Conservation (phyloP, 805 yeast species). For the Naumovozyma baii region DNA sequence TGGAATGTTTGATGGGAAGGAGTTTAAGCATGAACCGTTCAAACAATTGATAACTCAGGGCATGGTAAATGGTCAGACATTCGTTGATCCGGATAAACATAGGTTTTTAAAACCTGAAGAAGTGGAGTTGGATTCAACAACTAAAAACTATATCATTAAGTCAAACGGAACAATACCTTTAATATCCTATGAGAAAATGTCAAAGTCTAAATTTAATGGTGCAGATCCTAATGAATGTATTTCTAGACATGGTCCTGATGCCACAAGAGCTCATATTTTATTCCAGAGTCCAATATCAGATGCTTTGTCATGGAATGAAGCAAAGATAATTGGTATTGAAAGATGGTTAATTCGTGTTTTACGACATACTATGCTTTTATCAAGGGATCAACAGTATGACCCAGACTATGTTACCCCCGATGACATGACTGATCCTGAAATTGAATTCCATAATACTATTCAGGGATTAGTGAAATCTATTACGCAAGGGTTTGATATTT, state of each 20-base stretch:
- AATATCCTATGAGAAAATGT: slow-evolving; percentile 81
- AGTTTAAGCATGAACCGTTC: slow-evolving; percentile 68
- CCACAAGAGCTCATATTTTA: slow-evolving; percentile 83
- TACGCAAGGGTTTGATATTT: slow-evolving; percentile 48
- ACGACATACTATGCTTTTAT: background rate
- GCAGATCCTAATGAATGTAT: slow-evolving; percentile 82
- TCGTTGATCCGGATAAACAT: slow-evolving; percentile 58
- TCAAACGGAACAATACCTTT: slow-evolving; percentile 43
- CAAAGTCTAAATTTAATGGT: slow-evolving; percentile 91
- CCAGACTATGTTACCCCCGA: slow-evolving; percentile 9
- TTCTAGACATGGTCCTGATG: slow-evolving; percentile 76
- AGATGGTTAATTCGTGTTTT: slow-evolving; percentile 71
- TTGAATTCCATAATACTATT: slow-evolving; percentile 46
- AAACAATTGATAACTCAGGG: slow-evolving; percentile 81
- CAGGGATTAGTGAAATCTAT: slow-evolving; percentile 41
- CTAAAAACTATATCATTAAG: slow-evolving; percentile 35
- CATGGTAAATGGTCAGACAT: slow-evolving; percentile 94
- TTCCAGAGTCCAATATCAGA: slow-evolving; percentile 88
- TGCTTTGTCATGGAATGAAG: slow-evolving; percentile 81
- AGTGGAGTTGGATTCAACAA: slow-evolving; percentile 36
- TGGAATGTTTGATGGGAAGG: slow-evolving; percentile 60
- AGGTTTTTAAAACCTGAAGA: slow-evolving; percentile 75
- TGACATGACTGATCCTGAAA: slow-evolving; percentile 36
- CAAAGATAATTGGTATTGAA: slow-evolving; percentile 75
- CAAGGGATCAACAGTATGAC: slow-evolving; percentile 1